Evolutionary conservation across 2,329 filamentous ascomycete species (phyloP), one percentile per base, ranked within the genome.

Genomic region (Lasiodiplodia gonubiensis): DNA sequence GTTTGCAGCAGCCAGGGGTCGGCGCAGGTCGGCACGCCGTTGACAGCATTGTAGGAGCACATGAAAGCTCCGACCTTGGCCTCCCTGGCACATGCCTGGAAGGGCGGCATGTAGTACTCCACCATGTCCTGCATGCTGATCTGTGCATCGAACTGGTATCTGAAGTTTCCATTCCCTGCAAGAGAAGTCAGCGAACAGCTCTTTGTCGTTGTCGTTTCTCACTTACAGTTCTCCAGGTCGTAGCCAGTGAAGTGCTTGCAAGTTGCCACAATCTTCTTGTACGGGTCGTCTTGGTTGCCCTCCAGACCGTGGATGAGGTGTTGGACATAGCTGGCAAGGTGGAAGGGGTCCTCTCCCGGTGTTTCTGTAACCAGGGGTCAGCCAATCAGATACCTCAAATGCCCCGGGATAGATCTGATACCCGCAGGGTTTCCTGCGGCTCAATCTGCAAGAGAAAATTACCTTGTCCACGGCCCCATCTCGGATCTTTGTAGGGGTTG

Each of bases 41-140:
- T 90, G 49, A 92, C 81, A 0, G 87, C 80, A 70, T 90, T 90
- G 39, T 87, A 88, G 18, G 81, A 53, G 84, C 86, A 75, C 89
- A 90, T 74, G 83, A 83, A 79, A 2, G 72, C 72, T 5, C 80
- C 80, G 23, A 82, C 81, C 48, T 81, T 80, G 0, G 79, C 78
- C 68, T 82, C 81, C 67, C 81, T 70, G 1, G 80, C 80, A 64
- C 81, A 82, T 35, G 73, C 83, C 72, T 89, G 81, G 78, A 92
- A 92, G 0, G 88, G 84, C 1, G 86, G 88, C 49, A 90, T 81
- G 72, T 90, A 91, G 77, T 91, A 92, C 71, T 91, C 89, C 0
- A 85, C 82, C 4, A 92, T 78, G 68, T 92, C 89, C 70, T 91
- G 89, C 59, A 82, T 78, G 11, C 82, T 80, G 68, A 89, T 85